Evolutionary conservation across 441 rosid genomes (phyloP).

Genomic region (Erodium trifolium): DNA sequence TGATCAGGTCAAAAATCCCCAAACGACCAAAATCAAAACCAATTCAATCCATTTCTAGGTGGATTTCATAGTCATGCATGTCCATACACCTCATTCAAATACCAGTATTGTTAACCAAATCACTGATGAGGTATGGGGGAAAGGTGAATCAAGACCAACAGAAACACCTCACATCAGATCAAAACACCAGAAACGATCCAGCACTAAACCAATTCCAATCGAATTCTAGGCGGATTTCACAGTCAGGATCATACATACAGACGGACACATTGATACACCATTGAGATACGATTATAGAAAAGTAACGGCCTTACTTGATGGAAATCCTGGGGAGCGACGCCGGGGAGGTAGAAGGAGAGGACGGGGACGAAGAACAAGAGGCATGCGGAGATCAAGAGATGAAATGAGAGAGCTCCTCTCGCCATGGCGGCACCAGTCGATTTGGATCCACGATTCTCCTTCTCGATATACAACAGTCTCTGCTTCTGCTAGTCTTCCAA

Average conservation of each 20-base stretch:
- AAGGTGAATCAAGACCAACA: neutral
- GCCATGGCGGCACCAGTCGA: constrained; percentile 37
- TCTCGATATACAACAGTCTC: neutral
- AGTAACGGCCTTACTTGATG: constrained; percentile 29
- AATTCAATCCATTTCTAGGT: neutral
- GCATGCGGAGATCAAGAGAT: constrained; percentile 32
- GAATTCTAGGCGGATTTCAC: neutral
- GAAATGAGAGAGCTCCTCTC: constrained; percentile 26
- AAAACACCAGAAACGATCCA: neutral
- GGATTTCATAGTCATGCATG: neutral
- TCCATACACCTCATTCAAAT: neutral
- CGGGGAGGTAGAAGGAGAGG: constrained; percentile 79
- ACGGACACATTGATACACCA: neutral
- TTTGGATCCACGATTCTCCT: constrained; percentile 15
- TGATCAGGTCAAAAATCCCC: neutral
- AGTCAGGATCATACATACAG: neutral
- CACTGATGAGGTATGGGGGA: neutral
- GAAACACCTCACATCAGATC: neutral
- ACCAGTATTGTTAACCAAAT: neutral
- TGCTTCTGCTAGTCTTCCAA: neutral
- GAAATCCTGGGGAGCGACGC: constrained; percentile 84
- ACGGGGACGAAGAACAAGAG: constrained; percentile 24
- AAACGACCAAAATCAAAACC: neutral
- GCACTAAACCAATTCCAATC: neutral
- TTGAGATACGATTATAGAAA: neutral